Evolutionary conservation across 1,139 yeast genomes (phyloP).

Genomic region (Wickerhamomyces sp.): DNA sequence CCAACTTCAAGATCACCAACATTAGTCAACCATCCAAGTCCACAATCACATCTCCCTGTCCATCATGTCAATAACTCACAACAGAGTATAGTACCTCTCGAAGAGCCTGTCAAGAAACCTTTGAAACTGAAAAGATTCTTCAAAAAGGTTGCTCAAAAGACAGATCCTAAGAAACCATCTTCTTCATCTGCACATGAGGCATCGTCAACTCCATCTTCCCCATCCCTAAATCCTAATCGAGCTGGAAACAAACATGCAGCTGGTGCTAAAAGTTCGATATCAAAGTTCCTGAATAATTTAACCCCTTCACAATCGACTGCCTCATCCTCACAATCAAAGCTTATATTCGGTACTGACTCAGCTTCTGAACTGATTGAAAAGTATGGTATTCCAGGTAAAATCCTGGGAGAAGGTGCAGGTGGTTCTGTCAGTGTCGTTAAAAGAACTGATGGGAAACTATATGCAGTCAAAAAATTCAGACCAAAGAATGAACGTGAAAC

Average conservation of each 20-base stretch:
- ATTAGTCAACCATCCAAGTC: constrained; percentile 8
- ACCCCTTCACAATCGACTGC: constrained; percentile 14
- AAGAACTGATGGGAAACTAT: constrained; percentile 44
- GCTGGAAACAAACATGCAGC: background rate
- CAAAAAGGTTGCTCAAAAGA: constrained; percentile 25
- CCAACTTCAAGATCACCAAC: constrained; percentile 19
- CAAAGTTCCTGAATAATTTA: constrained; percentile 12
- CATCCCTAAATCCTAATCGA: background rate
- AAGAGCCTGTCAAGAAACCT: constrained; percentile 23
- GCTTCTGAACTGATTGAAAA: constrained; percentile 36
- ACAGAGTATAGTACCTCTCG: background rate
- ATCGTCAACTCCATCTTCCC: background rate
- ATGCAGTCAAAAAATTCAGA: constrained; percentile 69
- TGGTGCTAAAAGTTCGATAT: constrained; percentile 5
- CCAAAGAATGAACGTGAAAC: constrained; percentile 46
- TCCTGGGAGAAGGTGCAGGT: constrained; percentile 72
- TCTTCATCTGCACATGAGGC: constrained; percentile 1
- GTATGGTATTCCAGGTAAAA: constrained; percentile 58
- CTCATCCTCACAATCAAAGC: constrained; percentile 19
- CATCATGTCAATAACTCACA: background rate
- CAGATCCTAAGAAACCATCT: constrained; percentile 6
- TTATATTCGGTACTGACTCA: constrained; percentile 32
- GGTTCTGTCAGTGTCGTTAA: constrained; percentile 65
- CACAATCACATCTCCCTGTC: constrained; percentile 3
- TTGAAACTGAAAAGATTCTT: constrained; percentile 30